A percentile compares a stretch with the other conserved stretches of the same genome.
Conservation (phyloP, 257 asterid genomes). For the Forsythia suspensa region DNA sequence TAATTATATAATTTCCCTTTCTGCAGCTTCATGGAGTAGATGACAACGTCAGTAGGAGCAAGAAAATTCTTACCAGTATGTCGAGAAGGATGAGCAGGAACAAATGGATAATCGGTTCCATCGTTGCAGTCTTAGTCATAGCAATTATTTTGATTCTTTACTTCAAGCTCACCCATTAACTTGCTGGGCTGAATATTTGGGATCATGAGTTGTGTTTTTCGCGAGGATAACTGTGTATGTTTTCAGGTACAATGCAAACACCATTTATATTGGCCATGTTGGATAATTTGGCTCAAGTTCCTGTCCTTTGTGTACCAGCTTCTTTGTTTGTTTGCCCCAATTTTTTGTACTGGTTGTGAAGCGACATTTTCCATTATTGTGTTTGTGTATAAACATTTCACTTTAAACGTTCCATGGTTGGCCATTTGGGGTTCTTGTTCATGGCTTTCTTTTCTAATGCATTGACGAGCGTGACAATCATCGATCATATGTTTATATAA, state of each 20-base stretch:
- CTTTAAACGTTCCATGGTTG: background rate
- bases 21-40: conserved; percentile 83
- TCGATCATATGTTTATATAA: background rate
- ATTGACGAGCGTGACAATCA: background rate
- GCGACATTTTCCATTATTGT: background rate
- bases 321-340: background rate
- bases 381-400: background rate
- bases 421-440: background rate
- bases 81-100: conserved; percentile 82
- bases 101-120: conserved; percentile 63
- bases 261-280: background rate
- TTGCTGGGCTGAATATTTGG: conserved; percentile 1
- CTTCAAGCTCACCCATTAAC: conserved; percentile 60
- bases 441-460: background rate
- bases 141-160: conserved; percentile 64
- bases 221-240: background rate
- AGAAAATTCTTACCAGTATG: conserved; percentile 64
- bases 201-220: background rate
- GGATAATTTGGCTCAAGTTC: background rate
- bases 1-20: background rate
- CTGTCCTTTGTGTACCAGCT: background rate
- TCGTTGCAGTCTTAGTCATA: conserved; percentile 48
- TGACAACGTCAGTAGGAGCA: conserved; percentile 70
- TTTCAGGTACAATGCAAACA: background rate
- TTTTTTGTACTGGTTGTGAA: background rate